A percentile compares a stretch with the other conserved stretches of the same genome.
Conservation (phyloP, 2,329 filamentous ascomycete species). For the Gaeumannomyces tritici region DNA sequence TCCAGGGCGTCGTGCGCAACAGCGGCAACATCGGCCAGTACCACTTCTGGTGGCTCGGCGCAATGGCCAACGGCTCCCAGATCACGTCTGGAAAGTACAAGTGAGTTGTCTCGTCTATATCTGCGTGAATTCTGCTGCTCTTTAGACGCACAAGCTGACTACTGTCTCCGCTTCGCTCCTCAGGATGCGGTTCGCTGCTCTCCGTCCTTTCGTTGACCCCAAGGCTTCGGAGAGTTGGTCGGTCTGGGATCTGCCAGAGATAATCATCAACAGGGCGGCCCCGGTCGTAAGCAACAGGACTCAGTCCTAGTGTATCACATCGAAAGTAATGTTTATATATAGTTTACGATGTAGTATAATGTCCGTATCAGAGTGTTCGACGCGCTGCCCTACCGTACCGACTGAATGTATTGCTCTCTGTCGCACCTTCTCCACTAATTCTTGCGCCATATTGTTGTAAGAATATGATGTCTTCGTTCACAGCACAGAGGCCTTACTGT, state of each 20-base stretch:
- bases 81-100: slow-evolving; percentile 18
- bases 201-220: slow-evolving; percentile 5
- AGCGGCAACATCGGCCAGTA: background rate
- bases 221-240: slow-evolving; percentile 5
- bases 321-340: background rate
- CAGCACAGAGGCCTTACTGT: too few relatives aligned
- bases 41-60: slow-evolving; percentile 9
- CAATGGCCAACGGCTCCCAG: slow-evolving; percentile 18
- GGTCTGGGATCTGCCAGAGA: background rate
- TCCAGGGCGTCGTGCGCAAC: background rate
- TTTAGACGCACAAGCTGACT: background rate
- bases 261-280: background rate
- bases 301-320: background rate
- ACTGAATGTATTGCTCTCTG: too few relatives aligned
- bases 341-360: background rate
- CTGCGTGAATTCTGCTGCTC: background rate
- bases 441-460: too few relatives aligned
- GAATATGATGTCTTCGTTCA: too few relatives aligned
- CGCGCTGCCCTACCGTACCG: too few relatives aligned
- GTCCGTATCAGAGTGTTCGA: too few relatives aligned
- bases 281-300: background rate
- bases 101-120: background rate
- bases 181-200: slow-evolving; percentile 11
- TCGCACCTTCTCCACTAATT: too few relatives aligned
- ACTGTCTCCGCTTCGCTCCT: background rate